A percentile compares a stretch with the other conserved stretches of the same genome.
These are phyloP conservation scores for Botrytis fabae DNA, from an alignment of 2,329 filamentous ascomycete species.

Conservation along the genomic window DNA sequence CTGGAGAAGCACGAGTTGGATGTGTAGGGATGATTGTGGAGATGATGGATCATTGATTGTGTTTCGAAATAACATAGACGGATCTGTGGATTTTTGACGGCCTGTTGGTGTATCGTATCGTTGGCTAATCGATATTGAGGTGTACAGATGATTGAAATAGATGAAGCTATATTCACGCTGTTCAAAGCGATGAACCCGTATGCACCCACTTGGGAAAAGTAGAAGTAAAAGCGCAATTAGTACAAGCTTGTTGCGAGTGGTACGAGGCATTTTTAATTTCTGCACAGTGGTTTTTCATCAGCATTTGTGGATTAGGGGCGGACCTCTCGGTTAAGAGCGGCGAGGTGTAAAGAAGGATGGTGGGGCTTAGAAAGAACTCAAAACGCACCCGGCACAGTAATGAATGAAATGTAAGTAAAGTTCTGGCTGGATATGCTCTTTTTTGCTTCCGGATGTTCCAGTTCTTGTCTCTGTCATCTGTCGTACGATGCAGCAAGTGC, in stretches of 20 bases:
- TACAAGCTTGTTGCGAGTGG: neutral
- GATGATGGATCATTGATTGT: constrained; percentile 7
- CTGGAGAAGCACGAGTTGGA: constrained; percentile 18
- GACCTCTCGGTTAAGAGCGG: constrained; percentile 4
- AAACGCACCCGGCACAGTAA: neutral
- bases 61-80: neutral
- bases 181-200: neutral
- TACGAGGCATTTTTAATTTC: constrained; percentile 7
- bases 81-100: neutral
- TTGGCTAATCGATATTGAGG: neutral
- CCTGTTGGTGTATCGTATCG: neutral
- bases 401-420: neutral
- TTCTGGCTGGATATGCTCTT: neutral
- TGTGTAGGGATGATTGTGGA: neutral
- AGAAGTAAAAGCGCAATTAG: neutral
- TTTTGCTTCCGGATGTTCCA: constrained; percentile 2
- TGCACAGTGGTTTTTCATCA: neutral
- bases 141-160: neutral
- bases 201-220: neutral
- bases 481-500: neutral
- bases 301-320: neutral
- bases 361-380: neutral
- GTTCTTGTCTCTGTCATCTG: neutral
- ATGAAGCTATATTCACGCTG: neutral
- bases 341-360: neutral